Conservation (phyloP, 805 yeast genomes). For the Myxozyma lipomycoides region DNA sequence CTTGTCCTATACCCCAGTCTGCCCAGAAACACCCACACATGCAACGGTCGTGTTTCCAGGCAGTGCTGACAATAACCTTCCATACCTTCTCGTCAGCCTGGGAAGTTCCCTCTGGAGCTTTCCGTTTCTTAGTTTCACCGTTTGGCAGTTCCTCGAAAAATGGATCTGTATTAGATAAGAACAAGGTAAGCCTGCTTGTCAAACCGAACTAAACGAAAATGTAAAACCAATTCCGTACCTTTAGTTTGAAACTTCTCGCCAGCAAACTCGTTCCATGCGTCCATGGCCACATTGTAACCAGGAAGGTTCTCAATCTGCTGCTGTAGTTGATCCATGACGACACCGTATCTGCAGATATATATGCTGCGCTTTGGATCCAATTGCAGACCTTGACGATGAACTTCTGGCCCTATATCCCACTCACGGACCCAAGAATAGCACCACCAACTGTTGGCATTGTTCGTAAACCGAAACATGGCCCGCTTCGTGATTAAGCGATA, state of each 20-base stretch:
- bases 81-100: constrained; percentile 62
- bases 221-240: constrained; percentile 32
- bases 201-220: constrained; percentile 1
- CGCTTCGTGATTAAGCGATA: too few relatives aligned
- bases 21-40: constrained; percentile 67
- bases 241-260: constrained; percentile 60
- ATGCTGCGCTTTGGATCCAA: too few relatives aligned
- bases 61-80: constrained; percentile 68
- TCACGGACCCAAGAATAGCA: too few relatives aligned
- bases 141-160: constrained; percentile 48
- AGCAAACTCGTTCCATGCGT: constrained; percentile 60
- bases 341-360: too few relatives aligned
- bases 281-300: constrained; percentile 55
- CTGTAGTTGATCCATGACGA: too few relatives aligned
- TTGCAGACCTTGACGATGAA: too few relatives aligned
- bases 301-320: constrained; percentile 49
- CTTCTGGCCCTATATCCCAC: too few relatives aligned
- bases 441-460: too few relatives aligned
- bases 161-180: constrained; percentile 46
- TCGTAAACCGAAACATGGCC: too few relatives aligned
- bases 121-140: constrained; percentile 55
- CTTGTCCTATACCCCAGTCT: constrained; percentile 29
- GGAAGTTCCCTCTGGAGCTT: constrained; percentile 56
- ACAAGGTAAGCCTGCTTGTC: not conserved
- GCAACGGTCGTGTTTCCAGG: constrained; percentile 86